phyloP scores from a whole-genome alignment of 768 basidiomycete genomes.

The Tylopilus felleus region DNA sequence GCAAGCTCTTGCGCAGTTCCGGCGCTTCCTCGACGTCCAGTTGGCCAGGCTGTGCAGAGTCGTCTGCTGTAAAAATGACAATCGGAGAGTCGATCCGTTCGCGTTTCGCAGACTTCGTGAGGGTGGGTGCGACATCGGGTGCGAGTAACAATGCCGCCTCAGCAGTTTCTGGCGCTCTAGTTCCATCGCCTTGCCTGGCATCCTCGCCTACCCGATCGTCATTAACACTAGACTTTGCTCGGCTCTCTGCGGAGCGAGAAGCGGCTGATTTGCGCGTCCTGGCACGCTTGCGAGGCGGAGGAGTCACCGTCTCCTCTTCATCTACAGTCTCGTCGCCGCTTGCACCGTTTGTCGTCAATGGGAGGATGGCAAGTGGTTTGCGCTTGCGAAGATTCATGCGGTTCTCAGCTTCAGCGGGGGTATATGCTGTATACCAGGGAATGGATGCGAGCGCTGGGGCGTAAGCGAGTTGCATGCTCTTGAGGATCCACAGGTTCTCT shows the following conservation, averaged over 20 bases:
- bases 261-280: constrained; percentile 24
- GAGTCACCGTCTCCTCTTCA: constrained; percentile 27
- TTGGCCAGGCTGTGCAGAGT: constrained; percentile 6
- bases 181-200: constrained; percentile 1
- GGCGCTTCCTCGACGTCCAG: constrained; percentile 21
- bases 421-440: constrained; percentile 32
- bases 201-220: constrained; percentile 7
- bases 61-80: constrained; percentile 7
- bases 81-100: constrained; percentile 21
- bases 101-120: constrained; percentile 19
- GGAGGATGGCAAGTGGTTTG: constrained; percentile 23
- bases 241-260: constrained; percentile 5
- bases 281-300: constrained; percentile 31
- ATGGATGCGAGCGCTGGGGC: constrained; percentile 19
- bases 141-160: constrained; percentile 16
- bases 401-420: constrained; percentile 28
- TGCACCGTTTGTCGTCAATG: constrained; percentile 28
- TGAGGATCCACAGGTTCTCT: constrained; percentile 35
- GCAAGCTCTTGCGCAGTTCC: constrained; percentile 29
- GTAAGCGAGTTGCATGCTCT: constrained; percentile 31
- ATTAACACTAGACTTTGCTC: constrained; percentile 2
- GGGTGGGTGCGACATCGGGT: constrained; percentile 7
- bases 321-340: constrained; percentile 33
- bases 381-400: constrained; percentile 35
- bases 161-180: background rate